Conservation (phyloP, 805 yeast genomes). For the Kurtzmaniella cleridarum region DNA sequence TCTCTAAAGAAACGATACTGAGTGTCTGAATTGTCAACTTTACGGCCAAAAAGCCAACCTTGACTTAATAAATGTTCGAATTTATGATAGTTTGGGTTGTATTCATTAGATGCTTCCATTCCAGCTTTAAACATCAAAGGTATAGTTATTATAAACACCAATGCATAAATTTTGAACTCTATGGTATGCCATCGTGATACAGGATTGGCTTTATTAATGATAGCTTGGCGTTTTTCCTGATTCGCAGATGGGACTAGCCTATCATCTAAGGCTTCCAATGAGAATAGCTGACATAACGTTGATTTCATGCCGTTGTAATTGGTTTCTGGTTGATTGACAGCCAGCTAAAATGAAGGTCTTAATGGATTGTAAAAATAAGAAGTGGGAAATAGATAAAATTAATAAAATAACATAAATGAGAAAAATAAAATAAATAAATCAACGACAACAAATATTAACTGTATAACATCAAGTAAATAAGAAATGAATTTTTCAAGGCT, state of each 20-base stretch:
- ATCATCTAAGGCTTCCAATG: slow-evolving; percentile 49
- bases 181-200: slow-evolving; percentile 65
- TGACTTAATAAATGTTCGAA: slow-evolving; percentile 57
- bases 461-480: no score
- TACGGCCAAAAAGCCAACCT: slow-evolving; percentile 90
- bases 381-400: no score
- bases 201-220: slow-evolving; percentile 26
- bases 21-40: slow-evolving; percentile 86
- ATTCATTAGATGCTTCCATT: slow-evolving; percentile 69
- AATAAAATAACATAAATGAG: no score
- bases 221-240: slow-evolving; percentile 22
- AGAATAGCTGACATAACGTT: slow-evolving; percentile 33
- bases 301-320: slow-evolving; percentile 6
- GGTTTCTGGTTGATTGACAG: no score
- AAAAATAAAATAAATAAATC: no score
- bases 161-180: slow-evolving; percentile 68
- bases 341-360: no score
- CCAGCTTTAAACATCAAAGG: slow-evolving; percentile 84
- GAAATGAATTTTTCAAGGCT: no score
- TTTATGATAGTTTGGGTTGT: slow-evolving; percentile 65
- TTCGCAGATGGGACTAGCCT: slow-evolving; percentile 40
- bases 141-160: slow-evolving; percentile 61
- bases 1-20: slow-evolving; percentile 88
- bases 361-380: no score
- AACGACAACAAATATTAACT: no score